Conservation (phyloP, 306 rosid species). For the Cicer judaicum region DNA sequence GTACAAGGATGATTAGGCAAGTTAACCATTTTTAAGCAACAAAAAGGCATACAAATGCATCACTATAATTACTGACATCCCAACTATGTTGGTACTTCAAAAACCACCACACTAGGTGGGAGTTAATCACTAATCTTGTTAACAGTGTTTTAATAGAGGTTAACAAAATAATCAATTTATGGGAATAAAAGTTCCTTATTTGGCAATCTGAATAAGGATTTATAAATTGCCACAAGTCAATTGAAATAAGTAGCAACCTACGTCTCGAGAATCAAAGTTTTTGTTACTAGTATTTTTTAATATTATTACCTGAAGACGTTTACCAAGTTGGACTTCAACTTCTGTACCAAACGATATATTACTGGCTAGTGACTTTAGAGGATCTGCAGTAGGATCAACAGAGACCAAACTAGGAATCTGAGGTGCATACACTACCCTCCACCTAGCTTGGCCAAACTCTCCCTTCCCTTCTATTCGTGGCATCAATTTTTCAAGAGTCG, state of each 20-base stretch:
- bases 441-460: conserved; percentile 91
- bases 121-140: background rate
- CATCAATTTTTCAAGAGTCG: conserved; percentile 91
- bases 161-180: background rate
- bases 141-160: background rate
- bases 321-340: conserved; percentile 94
- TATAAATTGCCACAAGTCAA: background rate
- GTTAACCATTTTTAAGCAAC: no score
- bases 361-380: conserved; percentile 86
- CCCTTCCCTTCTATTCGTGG: conserved; percentile 98
- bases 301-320: conserved; percentile 80
- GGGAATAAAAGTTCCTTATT: background rate
- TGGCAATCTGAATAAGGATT: background rate
- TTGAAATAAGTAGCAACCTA: conserved; percentile 8
- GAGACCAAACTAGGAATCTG: conserved; percentile 90
- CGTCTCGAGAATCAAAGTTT: conserved; percentile 15
- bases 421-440: conserved; percentile 93
- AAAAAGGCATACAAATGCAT: no score
- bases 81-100: no score
- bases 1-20: conserved; percentile 3
- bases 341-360: conserved; percentile 90
- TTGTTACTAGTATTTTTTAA: conserved; percentile 5
- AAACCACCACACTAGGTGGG: no score
- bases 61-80: no score
- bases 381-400: conserved; percentile 81